Base-by-base conservation (phyloP, 164 flowering plant species). In the Liquidambar formosana region DNA sequence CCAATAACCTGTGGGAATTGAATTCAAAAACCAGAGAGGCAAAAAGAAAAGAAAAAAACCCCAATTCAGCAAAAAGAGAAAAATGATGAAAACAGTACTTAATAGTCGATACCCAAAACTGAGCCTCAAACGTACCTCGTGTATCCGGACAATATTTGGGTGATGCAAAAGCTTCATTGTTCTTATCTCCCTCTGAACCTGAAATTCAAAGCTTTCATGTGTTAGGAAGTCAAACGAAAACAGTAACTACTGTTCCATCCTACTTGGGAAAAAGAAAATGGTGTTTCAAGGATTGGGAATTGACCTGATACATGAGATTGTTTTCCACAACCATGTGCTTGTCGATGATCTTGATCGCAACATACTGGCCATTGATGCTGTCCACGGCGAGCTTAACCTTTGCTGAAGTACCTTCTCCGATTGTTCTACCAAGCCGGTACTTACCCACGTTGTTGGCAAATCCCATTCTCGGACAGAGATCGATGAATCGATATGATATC, bases 381-480 rank as follows among this genome's bases (percentile, higher is more conserved):
- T 89, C 79, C 10, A 73, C 61, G 5, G 83, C 97, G 15, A 87
- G 73, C 80, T 85, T 89, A 5, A 91, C 97, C 83, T 89, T 91
- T 27, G 97, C 91, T 65, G 88, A 89, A 64, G 65, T 81, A 1
- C 97, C 97, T 75, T 86, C 91, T n/a, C 97, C 94, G 15, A 91
- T 82, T 6, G 86, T 83, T 57, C 82, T 61, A 12, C 83, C 74
- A 0, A 91, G 79, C 77, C 79, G 81, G 72, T 89, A 89, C 69
- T 83, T 89, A 15, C 93, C 94, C 27, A 88, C 73, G 16, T 44
- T 80, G 46, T 61, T 72, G 13, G 73, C 74, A 67, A 47, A 70
- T 28, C 91, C 90, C 96, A 90, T 90, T 41, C 1, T 23, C 8
- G n/a, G n/a, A n/a, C n/a, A n/a, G n/a, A n/a, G n/a, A n/a, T n/a